Base-by-base conservation (phyloP, 2,329 filamentous ascomycete species). In the Ascochyta clinopodiicola region DNA sequence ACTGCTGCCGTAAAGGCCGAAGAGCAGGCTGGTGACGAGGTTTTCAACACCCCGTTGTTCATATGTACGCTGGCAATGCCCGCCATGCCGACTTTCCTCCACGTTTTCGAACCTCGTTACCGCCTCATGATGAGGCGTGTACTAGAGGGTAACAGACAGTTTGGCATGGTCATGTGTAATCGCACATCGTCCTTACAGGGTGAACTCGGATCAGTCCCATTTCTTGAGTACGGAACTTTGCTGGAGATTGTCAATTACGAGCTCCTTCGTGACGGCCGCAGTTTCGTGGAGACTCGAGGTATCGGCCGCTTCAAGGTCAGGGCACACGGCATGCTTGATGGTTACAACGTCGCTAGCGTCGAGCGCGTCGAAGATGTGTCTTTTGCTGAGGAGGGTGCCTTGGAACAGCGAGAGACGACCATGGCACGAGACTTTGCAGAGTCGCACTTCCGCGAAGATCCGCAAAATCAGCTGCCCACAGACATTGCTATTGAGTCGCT, bases 51-150 rank as follows among this genome's bases (percentile, higher is more conserved):
- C 4, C 72, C 73, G 0, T 79, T 96, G 0, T 96, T 96, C 64
- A 84, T 96, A 29, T 95, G 90, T 75, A 92, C 91, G 0, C 76
- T 96, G 8, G 85, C 91, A 0, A 94, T 95, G 64, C 93, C 93
- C 1, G 81, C 83, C 1, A 92, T 94, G 85, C 91, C 80, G 0
- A 93, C 91, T 0, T 95, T 95, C 63, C 79, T 96, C 3, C 90
- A 96, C 66, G 85, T 97, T n/a, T 96, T 96, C 69, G 93, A 96
- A 72, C 90, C 91, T n/a, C 84, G 90, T 6, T 96, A 96, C 71
- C 86, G 91, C 7, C 81, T 95, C n/a, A 95, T 96, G 91, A 88
- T 96, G 34, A 84, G 89, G 42, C 85, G 92, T 32, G 89, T 86
- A 0, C 79, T 96, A 48, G 88, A 92, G 59, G 86, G 87, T 0